These are phyloP conservation scores for Dipodascus albidus DNA, from an alignment of 805 yeast species.

Conservation along the genomic window DNA sequence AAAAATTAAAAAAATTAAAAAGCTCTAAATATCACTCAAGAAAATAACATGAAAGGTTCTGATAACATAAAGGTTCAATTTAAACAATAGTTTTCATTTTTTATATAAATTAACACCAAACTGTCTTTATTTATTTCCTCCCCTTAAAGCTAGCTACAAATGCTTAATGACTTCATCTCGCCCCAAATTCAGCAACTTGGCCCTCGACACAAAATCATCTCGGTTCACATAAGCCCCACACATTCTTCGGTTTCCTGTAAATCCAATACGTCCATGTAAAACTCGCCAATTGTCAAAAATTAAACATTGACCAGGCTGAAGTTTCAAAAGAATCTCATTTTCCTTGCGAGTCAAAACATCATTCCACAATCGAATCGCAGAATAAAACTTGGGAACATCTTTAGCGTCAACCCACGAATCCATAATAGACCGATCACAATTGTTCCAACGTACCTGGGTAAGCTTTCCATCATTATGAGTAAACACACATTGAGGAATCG, in stretches of 20 bases:
- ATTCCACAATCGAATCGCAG: constrained; percentile 48
- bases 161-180: constrained; percentile 31
- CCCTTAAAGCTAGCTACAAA: constrained; percentile 12
- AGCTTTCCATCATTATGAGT: constrained; percentile 40
- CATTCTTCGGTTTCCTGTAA: constrained; percentile 55
- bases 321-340: constrained; percentile 41
- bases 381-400: constrained; percentile 39
- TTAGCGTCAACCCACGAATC: constrained; percentile 33
- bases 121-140: too few species aligned
- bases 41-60: too few species aligned
- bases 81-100: too few species aligned
- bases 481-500: constrained; percentile 44
- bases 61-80: constrained; percentile 2
- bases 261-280: constrained; percentile 55
- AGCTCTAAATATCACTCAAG: too few species aligned
- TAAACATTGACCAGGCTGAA: constrained; percentile 54
- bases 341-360: constrained; percentile 36
- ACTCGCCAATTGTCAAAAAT: constrained; percentile 68
- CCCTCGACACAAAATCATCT: constrained; percentile 47
- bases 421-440: constrained; percentile 56
- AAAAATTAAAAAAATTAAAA: too few species aligned
- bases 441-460: constrained; percentile 60
- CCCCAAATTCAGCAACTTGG: constrained; percentile 37
- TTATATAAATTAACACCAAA: too few species aligned
- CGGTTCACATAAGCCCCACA: constrained; percentile 64